Evolutionary conservation across 306 rosid genomes (phyloP).

Genomic region (Corylus americana): DNA sequence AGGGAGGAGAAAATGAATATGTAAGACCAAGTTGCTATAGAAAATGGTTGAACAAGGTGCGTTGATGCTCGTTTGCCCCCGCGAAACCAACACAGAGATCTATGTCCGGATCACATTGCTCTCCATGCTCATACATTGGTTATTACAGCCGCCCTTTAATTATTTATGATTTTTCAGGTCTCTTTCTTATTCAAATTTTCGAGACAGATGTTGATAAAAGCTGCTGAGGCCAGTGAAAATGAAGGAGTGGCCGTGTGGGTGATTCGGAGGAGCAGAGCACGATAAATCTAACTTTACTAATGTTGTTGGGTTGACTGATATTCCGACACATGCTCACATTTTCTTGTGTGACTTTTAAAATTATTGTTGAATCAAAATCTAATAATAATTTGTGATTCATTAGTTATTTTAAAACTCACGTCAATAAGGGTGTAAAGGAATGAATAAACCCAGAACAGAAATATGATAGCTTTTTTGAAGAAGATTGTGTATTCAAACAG

Average conservation of each 20-base stretch:
- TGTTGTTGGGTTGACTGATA: too few relatives aligned
- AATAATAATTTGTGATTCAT: too few relatives aligned
- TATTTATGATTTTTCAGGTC: not conserved
- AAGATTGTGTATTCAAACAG: not conserved
- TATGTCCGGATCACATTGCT: constrained; percentile 10
- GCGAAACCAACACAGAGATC: not conserved
- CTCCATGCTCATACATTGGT: constrained; percentile 2
- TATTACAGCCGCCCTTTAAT: constrained; percentile 16
- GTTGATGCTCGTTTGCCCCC: not conserved
- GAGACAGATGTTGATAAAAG: not conserved
- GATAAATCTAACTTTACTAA: too few relatives aligned
- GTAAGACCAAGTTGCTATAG: not conserved
- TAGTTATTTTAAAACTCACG: too few relatives aligned
- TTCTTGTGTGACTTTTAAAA: too few relatives aligned
- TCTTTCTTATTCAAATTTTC: not conserved
- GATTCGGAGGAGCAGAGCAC: too few relatives aligned
- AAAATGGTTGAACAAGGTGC: not conserved
- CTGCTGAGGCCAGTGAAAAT: too few relatives aligned
- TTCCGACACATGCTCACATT: too few relatives aligned
- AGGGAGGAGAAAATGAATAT: not conserved
- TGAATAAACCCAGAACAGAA: too few relatives aligned
- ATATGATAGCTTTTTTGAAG: not conserved
- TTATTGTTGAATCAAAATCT: too few relatives aligned
- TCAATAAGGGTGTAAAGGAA: too few relatives aligned
- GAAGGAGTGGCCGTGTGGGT: too few relatives aligned